Conservation (phyloP, 805 yeast species). For the Hanseniaspora nectarophila region DNA sequence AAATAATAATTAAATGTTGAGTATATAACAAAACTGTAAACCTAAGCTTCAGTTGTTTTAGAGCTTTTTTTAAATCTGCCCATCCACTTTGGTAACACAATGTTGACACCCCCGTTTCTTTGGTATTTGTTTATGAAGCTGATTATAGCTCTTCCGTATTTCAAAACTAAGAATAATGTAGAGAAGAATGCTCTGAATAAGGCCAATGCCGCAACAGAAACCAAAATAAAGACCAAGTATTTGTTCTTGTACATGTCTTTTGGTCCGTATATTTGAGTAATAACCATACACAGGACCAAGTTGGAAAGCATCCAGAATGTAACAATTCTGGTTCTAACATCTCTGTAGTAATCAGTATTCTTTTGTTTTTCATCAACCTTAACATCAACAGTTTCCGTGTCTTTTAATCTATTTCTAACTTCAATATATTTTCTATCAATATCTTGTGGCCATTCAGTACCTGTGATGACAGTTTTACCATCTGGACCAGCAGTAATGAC, state of each 20-base stretch:
- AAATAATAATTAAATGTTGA: too few relatives aligned
- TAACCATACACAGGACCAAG: slow-evolving; percentile 69
- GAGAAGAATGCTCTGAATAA: slow-evolving; percentile 77
- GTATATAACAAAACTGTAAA: not conserved
- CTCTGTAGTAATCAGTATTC: slow-evolving; percentile 81
- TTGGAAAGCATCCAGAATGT: slow-evolving; percentile 84
- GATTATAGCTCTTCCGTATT: slow-evolving; percentile 31
- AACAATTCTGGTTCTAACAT: slow-evolving; percentile 91
- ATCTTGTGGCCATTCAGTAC: slow-evolving; percentile 32
- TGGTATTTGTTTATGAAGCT: slow-evolving; percentile 32
- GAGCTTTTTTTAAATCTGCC: slow-evolving; percentile 6
- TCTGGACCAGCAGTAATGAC: slow-evolving; percentile 67
- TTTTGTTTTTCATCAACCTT: slow-evolving; percentile 25
- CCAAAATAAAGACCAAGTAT: slow-evolving; percentile 71
- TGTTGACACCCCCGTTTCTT: slow-evolving; percentile 23
- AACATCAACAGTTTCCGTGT: slow-evolving; percentile 25
- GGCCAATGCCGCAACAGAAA: slow-evolving; percentile 85
- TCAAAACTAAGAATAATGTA: slow-evolving; percentile 44
- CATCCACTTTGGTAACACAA: slow-evolving; percentile 8
- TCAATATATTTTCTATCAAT: slow-evolving; percentile 30
- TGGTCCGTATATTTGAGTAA: slow-evolving; percentile 68
- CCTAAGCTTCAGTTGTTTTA: not conserved
- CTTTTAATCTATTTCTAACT: slow-evolving; percentile 30
- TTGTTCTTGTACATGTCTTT: slow-evolving; percentile 55
- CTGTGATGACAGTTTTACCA: slow-evolving; percentile 73